Evolutionary conservation across 768 basidiomycete genomes (phyloP).

Genomic region (Austroboletus eburneus): DNA sequence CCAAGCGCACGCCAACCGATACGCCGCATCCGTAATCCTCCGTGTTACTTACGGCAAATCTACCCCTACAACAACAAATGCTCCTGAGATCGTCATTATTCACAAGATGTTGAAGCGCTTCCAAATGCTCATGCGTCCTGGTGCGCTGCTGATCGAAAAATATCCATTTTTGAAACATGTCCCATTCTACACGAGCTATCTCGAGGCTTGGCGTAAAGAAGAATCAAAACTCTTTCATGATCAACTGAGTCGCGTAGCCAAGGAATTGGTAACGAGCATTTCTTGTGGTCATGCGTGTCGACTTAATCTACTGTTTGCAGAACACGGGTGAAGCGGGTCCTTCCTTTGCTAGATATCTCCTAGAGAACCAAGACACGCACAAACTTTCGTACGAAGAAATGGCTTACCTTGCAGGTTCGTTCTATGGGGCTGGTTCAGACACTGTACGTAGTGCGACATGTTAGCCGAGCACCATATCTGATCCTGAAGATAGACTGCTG

Average conservation of each 20-base stretch:
- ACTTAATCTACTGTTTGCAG: constrained; percentile 12
- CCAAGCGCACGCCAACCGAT: constrained; percentile 51
- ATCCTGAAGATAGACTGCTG: constrained; percentile 38
- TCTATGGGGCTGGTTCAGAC: constrained; percentile 66
- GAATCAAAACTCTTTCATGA: constrained; percentile 53
- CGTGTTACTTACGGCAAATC: constrained; percentile 35
- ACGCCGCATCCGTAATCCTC: constrained; percentile 34
- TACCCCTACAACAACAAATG: constrained; percentile 25
- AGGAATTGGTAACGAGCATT: constrained; percentile 37
- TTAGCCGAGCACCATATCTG: not conserved
- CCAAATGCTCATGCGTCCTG: constrained; percentile 34
- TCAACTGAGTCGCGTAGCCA: constrained; percentile 44
- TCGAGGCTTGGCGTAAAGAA: constrained; percentile 52
- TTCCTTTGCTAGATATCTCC: constrained; percentile 56
- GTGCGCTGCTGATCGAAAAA: constrained; percentile 33
- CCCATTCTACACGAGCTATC: constrained; percentile 58
- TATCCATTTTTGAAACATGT: constrained; percentile 42
- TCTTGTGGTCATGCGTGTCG: not conserved
- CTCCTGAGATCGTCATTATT: constrained; percentile 32
- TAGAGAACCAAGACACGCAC: constrained; percentile 51
- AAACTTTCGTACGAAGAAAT: constrained; percentile 54
- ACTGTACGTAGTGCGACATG: constrained; percentile 35
- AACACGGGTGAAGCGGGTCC: constrained; percentile 21
- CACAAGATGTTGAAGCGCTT: constrained; percentile 35
- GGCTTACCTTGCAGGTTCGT: constrained; percentile 58